Evolutionary conservation across 768 basidiomycete genomes (phyloP).

Genomic region (Vararia minispora): DNA sequence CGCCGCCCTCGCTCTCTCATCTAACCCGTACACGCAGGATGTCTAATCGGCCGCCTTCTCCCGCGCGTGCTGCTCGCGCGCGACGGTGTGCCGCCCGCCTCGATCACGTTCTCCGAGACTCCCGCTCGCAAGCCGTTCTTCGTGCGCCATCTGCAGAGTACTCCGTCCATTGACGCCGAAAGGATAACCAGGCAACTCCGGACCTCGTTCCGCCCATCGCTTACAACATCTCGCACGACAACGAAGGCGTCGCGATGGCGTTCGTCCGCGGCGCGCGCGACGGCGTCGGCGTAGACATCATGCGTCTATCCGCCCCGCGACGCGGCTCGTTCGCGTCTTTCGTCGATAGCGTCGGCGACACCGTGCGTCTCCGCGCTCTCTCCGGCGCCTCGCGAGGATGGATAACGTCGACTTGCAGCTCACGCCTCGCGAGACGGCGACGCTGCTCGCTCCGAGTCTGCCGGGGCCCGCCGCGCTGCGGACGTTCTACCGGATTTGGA

Average conservation of each 20-base stretch:
- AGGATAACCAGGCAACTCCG: constrained; percentile 29
- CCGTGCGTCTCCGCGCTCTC: constrained; percentile 30
- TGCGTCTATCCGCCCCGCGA: constrained; percentile 59
- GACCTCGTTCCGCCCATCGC: constrained; percentile 44
- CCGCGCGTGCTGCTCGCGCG: constrained; percentile 52
- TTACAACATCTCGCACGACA: constrained; percentile 80
- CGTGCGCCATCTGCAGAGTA: constrained; percentile 39
- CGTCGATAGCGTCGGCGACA: constrained; percentile 50
- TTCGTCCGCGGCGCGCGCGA: constrained; percentile 35
- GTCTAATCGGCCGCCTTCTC: constrained; percentile 66
- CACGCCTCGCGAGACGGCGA: constrained; percentile 25
- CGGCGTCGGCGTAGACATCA: constrained; percentile 70
- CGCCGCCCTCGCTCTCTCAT: not conserved
- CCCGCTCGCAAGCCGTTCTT: constrained; percentile 68
- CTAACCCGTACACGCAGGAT: constrained; percentile 32
- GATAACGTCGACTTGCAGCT: constrained; percentile 21
- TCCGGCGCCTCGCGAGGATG: constrained; percentile 5
- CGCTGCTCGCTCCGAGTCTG: constrained; percentile 23
- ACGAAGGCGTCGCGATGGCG: constrained; percentile 58
- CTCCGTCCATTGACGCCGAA: not conserved
- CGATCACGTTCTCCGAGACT: constrained; percentile 46
- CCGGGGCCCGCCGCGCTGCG: constrained; percentile 41
- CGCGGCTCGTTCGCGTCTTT: constrained; percentile 49
- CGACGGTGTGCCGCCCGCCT: constrained; percentile 35
- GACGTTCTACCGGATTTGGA: constrained; percentile 78